A percentile compares a stretch with the other conserved stretches of the same genome.
Conservation (phyloP, 441 rosid genomes). For the Hypseocharis bilobata region DNA sequence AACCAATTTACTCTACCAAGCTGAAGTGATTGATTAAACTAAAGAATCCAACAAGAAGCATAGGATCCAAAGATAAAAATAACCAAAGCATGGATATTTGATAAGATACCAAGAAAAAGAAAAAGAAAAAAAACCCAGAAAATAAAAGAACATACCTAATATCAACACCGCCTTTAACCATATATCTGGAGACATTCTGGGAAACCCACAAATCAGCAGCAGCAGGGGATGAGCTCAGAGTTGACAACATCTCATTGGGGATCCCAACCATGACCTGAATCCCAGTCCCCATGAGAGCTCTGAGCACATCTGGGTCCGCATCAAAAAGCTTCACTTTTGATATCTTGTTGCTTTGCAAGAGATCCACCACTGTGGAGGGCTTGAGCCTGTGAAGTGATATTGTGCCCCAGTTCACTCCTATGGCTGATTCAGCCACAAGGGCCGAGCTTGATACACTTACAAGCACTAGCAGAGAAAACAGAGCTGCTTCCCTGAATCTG, state of each 20-base stretch:
- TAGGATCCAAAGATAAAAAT: neutral
- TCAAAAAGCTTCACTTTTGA: slow-evolving; percentile 76
- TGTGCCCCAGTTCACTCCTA: slow-evolving; percentile 94
- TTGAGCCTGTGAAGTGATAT: slow-evolving; percentile 51
- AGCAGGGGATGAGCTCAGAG: slow-evolving; percentile 42
- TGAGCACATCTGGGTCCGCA: slow-evolving; percentile 51
- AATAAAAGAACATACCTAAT: slow-evolving; percentile 44
- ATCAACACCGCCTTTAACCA: slow-evolving; percentile 71
- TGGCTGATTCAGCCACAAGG: slow-evolving; percentile 41
- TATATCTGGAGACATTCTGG: slow-evolving; percentile 63
- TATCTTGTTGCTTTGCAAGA: slow-evolving; percentile 59
- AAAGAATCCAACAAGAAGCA: neutral
- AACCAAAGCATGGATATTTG: no score
- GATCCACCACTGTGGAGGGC: slow-evolving; percentile 90
- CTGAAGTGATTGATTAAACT: neutral
- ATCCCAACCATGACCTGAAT: slow-evolving; percentile 83
- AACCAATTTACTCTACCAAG: neutral
- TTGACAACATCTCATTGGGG: slow-evolving; percentile 64
- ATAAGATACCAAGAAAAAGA: no score
- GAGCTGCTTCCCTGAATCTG: slow-evolving; percentile 12
- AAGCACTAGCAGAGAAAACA: slow-evolving; percentile 15
- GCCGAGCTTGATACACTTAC: slow-evolving; percentile 22
- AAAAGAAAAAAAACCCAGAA: neutral
- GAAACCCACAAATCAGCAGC: slow-evolving; percentile 70
- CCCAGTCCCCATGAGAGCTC: slow-evolving; percentile 62